Base-by-base conservation (phyloP, 2,329 filamentous ascomycete genomes). In the Sporothrix mexicana region DNA sequence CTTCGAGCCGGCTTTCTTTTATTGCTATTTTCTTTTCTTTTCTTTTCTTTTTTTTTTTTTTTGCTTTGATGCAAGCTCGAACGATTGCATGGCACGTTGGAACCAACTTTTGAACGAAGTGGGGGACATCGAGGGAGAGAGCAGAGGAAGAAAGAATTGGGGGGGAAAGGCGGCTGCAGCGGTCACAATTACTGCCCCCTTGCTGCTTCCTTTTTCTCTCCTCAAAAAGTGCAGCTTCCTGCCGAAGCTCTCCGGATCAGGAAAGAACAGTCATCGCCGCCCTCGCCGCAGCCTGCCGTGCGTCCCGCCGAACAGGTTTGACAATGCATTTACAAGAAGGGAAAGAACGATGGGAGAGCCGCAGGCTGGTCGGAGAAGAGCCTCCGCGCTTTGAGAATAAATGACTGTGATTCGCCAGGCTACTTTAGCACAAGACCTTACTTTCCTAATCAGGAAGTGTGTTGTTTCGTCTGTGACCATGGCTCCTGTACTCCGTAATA, bases 401-500 rank as follows among this genome's bases (percentile, higher is more conserved):
- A 12, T 30, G 17, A 15, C 20, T 71, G 25, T 73, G 69, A 73
- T 71, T 73, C 67, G 72, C 47, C 25, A 25, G 25, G 9, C 70
- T 3, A n/a, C 15, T 62, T 55, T 61, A 23, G 55, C 25, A 8
- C n/a, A 8, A 45, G 17, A 57, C 20, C 30, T 36, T 23, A 30
- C 23, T 68, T 73, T 71, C 72, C 72, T 66, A 73, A 73, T 62
- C 62, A 57, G 72, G 72, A 68, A 73, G 15, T 71, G 23, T 73
- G 25, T 72, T 72, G 30, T 79, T 45, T 77, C 78, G 9, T 43
- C 41, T 36, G 5, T 7, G 30, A 36, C 23, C 25, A 43, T 36
- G 25, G 51, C 51, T 45, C 30, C 7, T n/a, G 15, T 8, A 10
- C n/a, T n/a, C n/a, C n/a, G n/a, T n/a, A n/a, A n/a, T n/a, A n/a